Evolutionary conservation across 768 basidiomycete genomes (phyloP), one percentile per base, ranked within the genome.

Genomic region (Lentinula aciculospora): DNA sequence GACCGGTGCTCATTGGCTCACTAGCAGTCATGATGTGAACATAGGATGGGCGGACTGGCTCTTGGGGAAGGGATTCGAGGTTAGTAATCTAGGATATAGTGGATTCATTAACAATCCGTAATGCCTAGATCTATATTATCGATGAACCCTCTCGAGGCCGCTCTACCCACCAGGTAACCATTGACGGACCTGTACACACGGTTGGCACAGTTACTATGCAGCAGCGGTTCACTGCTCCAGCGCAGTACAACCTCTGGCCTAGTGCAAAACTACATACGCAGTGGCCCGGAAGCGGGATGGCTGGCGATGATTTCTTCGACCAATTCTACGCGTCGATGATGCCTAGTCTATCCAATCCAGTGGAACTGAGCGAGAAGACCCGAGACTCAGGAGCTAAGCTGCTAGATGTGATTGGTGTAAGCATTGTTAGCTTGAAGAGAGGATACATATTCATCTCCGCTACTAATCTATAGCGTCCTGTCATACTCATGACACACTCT

Each of bases 221-320:
- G 59, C 69, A 74, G n/a, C 71, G 67, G 17, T 76, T 79, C 45
- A 80, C 79, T 6, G 76, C 77, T 27, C 71, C 77, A 2, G 66
- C 71, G 60, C 55, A 61, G 2, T 72, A 71, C 60, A 63, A 69
- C 17, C 65, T 79, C 32, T 81, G 80, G 80, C 74, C 79, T 0
- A 71, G 77, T 61, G 76, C 79, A 3, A 58, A 61, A 1, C 63
- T 78, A 42, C 78, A 79, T 47, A 81, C 77, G 0, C 79, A 81
- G 58, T 81, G 81, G 81, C 79, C 78, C 2, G 81, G 81, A 17
- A 76, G 73, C 51, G 81, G 81, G n/a, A 73, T 67, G 48, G 63
- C 67, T 28, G 78, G 79, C 3, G 47, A 48, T 28, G 81, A 82
- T 53, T 63, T 64, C 9, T 82, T 81, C 54, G 73, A 81, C 46